Evolutionary conservation across 768 basidiomycete species (phyloP).

Genomic region (Suillus discolor): DNA sequence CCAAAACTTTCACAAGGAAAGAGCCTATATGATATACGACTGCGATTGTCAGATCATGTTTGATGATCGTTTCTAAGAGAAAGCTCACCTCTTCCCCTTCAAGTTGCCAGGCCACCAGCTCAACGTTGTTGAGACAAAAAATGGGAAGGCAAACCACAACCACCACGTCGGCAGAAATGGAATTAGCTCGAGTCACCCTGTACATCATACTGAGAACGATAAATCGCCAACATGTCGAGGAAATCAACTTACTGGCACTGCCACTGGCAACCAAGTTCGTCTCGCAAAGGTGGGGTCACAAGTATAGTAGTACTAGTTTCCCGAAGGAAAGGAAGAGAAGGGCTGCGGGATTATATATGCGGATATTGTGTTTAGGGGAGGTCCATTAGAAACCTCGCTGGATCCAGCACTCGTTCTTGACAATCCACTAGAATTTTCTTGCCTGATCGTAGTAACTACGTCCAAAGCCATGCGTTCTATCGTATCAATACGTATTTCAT

Average conservation of each 20-base stretch:
- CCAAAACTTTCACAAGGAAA: not conserved
- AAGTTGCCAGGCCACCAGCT: not conserved
- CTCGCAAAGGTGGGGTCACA: not conserved
- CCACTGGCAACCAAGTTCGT: not conserved
- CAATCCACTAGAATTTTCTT: not conserved
- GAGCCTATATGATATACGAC: not conserved
- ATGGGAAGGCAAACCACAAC: not conserved
- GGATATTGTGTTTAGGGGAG: constrained; percentile 5
- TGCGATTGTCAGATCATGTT: not conserved
- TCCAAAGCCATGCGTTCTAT: not conserved
- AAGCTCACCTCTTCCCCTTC: not conserved
- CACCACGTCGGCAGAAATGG: not conserved
- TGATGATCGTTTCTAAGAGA: not conserved
- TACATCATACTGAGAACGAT: not conserved
- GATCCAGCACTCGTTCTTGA: not conserved
- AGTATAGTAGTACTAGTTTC: not conserved
- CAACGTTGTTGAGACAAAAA: not conserved
- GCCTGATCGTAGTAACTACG: not conserved
- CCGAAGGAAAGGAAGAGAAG: not conserved
- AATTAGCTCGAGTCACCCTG: not conserved
- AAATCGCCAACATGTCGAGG: not conserved
- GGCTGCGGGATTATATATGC: constrained; percentile 1
- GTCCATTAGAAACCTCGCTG: not conserved
- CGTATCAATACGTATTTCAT: not conserved
- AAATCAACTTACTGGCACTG: not conserved